Evolutionary conservation across 2,329 filamentous ascomycete genomes (phyloP).

Genomic region (Ophioceras dolichostomum): DNA sequence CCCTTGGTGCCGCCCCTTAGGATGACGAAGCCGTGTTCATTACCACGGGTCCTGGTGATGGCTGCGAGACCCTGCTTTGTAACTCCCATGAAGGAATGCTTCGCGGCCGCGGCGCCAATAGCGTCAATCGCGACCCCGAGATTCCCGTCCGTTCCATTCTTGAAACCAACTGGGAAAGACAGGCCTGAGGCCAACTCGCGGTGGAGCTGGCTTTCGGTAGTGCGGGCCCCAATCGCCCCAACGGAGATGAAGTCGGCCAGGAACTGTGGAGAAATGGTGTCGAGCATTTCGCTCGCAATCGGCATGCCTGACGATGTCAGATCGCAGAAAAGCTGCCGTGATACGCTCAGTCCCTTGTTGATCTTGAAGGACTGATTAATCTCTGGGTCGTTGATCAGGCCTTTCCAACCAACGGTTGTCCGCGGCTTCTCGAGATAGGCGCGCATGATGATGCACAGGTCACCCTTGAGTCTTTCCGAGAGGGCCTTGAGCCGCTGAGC

Average conservation of each 20-base stretch:
- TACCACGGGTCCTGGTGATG: conserved; percentile 87
- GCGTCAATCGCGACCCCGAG: conserved; percentile 87
- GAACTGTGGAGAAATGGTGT: conserved; percentile 97
- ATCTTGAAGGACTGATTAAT: conserved; percentile 99
- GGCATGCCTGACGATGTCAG: conserved; percentile 89
- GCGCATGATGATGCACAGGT: conserved; percentile 93
- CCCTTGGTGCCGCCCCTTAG: conserved; percentile 85
- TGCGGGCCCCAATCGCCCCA: conserved; percentile 89
- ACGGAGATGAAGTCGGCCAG: conserved; percentile 83
- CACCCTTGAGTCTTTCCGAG: conserved; percentile 78
- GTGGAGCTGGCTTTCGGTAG: conserved; percentile 92
- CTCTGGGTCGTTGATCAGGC: conserved; percentile 95
- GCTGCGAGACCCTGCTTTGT: conserved; percentile 93
- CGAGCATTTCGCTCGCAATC: conserved; percentile 92
- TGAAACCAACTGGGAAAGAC: conserved; percentile 97
- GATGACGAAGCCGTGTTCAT: conserved; percentile 96
- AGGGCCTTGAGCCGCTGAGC: conserved; percentile 70
- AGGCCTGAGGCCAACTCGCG: conserved; percentile 87
- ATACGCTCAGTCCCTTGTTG: conserved; percentile 86
- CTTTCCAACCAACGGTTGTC: conserved; percentile 98
- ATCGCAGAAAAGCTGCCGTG: conserved; percentile 85
- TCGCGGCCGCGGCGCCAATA: conserved; percentile 78
- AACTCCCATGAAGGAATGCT: conserved; percentile 88
- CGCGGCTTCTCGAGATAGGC: conserved; percentile 97
- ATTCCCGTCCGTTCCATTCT: conserved; percentile 94